Evolutionary conservation across 306 rosid genomes (phyloP), one percentile per base, ranked within the genome.

Genomic region (Dryas drummondii): DNA sequence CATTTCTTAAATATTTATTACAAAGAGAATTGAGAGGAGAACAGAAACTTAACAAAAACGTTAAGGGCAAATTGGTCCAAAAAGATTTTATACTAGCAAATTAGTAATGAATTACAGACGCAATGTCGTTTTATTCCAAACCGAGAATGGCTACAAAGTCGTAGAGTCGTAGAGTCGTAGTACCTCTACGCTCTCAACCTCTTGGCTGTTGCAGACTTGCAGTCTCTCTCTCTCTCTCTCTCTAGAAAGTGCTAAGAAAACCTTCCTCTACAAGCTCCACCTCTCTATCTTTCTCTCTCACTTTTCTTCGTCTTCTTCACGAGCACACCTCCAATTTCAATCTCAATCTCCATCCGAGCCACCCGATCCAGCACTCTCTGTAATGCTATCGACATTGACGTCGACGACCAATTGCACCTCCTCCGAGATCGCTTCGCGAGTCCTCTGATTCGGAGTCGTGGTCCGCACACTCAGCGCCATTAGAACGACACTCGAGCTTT

Each of bases 201-300:
- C 48, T 55, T 55, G 75, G 49, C 50, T 45, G 26, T 42, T 19
- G 53, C 56, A 48, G 44, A 48, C 64, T 75, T 40, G 11, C 22
- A 49, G 61, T 48, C 78, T 47, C 58, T 57, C 1, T 68, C 72
- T 65, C 37, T 32, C 70, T 52, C 56, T 68, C 76, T 69, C 62
- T 32, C 19, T 60, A 48, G 68, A 63, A 17, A 54, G 75, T 55
- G 40, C 64, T 55, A 13, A 4, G 56, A 55, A 88, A 84, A 74
- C 86, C 93, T 93, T 87, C 90, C 64, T 79, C 49, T 54, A 0
- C 64, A 93, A 91, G 91, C 80, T 78, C 67, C 66, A 69, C 22
- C 84, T 22, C 41, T 49, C 72, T 79, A 12, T 61, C 66, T 42
- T 22, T 22, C 76, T 59, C 82, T 44, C 58, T 37, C 67, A 42